Conservation (phyloP, 1,284 basidiomycete genomes). For the Ganoderma multipileum region DNA sequence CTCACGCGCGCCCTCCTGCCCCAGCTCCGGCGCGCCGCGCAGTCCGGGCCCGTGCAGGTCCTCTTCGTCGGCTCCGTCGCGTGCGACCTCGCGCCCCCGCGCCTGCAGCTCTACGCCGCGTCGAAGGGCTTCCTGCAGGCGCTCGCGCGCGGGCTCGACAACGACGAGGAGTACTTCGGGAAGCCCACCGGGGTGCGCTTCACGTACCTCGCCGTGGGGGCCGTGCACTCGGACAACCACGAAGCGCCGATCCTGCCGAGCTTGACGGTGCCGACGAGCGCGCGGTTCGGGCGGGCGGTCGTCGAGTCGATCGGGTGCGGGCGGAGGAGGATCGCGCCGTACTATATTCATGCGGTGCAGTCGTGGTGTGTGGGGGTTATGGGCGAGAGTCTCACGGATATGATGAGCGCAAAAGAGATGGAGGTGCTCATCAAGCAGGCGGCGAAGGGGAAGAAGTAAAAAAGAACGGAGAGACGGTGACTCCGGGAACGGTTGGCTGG, state of each 20-base stretch:
- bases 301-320: constrained; percentile 32
- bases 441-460: constrained; percentile 9
- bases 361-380: constrained; percentile 21
- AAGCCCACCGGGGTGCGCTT: constrained; percentile 35
- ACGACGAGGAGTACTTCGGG: constrained; percentile 34
- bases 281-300: constrained; percentile 29
- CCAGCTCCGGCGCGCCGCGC: constrained; percentile 32
- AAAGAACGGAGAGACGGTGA: neutral
- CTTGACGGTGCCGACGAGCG: constrained; percentile 29
- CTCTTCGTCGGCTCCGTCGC: constrained; percentile 37
- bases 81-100: constrained; percentile 31
- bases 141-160: constrained; percentile 35
- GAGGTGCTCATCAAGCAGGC: constrained; percentile 11
- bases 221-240: constrained; percentile 31
- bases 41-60: constrained; percentile 34
- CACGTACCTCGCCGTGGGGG: constrained; percentile 33
- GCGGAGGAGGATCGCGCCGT: constrained; percentile 29
- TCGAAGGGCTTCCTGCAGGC: constrained; percentile 36
- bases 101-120: constrained; percentile 35
- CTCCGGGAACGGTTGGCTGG: neutral
- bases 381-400: constrained; percentile 22
- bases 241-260: constrained; percentile 13
- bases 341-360: constrained; percentile 27
- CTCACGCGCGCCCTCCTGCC: constrained; percentile 39
- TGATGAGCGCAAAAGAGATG: constrained; percentile 27